Conservation (phyloP, 2,329 filamentous ascomycete genomes). For the Fusarium longipes region DNA sequence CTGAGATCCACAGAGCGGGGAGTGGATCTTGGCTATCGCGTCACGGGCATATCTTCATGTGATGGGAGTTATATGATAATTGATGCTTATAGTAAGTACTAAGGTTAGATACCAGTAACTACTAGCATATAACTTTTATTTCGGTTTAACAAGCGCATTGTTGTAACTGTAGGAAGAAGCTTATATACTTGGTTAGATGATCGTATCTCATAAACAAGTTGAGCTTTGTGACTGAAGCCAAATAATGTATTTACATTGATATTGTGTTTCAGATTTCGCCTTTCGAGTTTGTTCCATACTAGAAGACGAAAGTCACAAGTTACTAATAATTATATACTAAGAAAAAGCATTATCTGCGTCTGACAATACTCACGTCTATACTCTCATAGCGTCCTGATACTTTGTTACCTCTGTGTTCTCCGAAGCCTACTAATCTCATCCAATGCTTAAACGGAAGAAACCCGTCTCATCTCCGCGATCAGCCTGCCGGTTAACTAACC, state of each 20-base stretch:
- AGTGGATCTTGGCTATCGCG: constrained; percentile 30
- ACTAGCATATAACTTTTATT: neutral
- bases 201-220: neutral
- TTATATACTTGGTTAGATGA: neutral
- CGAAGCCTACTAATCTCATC: neutral
- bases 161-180: too few relatives aligned
- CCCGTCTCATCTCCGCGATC: constrained; percentile 6
- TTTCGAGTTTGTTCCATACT: neutral
- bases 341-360: neutral
- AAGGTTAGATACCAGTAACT: too few relatives aligned
- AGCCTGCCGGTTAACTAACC: constrained; percentile 10
- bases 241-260: neutral
- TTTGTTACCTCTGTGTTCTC: neutral
- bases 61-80: constrained; percentile 5
- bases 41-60: constrained; percentile 37
- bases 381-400: neutral
- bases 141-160: too few relatives aligned
- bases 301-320: neutral
- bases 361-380: neutral
- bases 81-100: neutral
- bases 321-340: neutral
- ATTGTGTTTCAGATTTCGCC: neutral
- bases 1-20: constrained; percentile 33
- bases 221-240: neutral
- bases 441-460: constrained; percentile 1